phyloP scores from a whole-genome alignment of 805 yeast species.

The Saturnispora hagleri region DNA sequence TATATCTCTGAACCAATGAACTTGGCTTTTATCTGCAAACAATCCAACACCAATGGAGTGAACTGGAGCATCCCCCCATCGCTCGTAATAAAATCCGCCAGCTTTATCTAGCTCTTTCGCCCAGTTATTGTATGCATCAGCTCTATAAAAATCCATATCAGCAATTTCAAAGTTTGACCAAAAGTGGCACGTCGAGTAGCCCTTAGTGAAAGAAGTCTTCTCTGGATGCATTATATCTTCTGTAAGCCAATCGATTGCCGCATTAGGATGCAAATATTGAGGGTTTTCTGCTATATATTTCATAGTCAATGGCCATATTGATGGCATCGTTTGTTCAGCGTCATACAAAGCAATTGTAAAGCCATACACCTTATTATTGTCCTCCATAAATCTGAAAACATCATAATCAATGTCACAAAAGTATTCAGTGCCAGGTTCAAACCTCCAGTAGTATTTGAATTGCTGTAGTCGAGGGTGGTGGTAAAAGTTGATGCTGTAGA shows the following conservation, averaged over 20 bases:
- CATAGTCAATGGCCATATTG: conserved; percentile 64
- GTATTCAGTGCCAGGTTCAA: conserved; percentile 66
- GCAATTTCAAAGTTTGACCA: conserved; percentile 89
- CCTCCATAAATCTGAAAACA: conserved; percentile 64
- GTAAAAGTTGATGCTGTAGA: conserved; percentile 57
- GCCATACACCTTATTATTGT: conserved; percentile 62
- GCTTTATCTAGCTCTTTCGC: conserved; percentile 52
- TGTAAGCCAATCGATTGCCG: conserved; percentile 44
- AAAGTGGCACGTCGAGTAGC: conserved; percentile 65
- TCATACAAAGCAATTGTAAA: conserved; percentile 64
- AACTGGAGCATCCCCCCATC: conserved; percentile 95
- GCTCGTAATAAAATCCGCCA: conserved; percentile 81
- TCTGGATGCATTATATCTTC: conserved; percentile 44
- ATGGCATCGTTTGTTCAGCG: conserved; percentile 49
- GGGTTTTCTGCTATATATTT: conserved; percentile 49
- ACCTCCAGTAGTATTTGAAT: conserved; percentile 69
- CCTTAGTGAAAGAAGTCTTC: conserved; percentile 30
- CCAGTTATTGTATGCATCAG: conserved; percentile 58
- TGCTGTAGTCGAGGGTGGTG: conserved; percentile 53
- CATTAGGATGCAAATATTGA: conserved; percentile 45
- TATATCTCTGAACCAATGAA: conserved; percentile 85
- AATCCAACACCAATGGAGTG: conserved; percentile 67
- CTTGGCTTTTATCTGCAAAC: conserved; percentile 55
- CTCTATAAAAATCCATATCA: conserved; percentile 70
- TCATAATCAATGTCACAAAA: conserved; percentile 67